Evolutionary conservation across 768 basidiomycete species (phyloP), one percentile per base, ranked within the genome.

Genomic region (Lactarius quietus): DNA sequence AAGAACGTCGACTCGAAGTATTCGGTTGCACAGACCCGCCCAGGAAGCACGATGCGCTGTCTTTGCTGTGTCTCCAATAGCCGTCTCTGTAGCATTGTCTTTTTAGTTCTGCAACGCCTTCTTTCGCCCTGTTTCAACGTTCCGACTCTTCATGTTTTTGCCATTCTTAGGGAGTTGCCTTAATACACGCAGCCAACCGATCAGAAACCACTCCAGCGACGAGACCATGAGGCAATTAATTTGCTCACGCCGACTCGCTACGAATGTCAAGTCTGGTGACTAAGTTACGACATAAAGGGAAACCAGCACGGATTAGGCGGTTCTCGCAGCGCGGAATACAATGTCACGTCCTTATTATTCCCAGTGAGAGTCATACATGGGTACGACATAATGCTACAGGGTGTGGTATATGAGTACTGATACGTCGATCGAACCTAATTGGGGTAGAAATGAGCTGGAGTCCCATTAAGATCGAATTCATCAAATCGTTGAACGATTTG

Each of bases 1-100:
- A 67, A 10, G 63, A 70, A 56, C 73, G 72, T 20, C 58, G 74
- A 39, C 58, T 54, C 35, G 71, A 73, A 35, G 64, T 73, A 38
- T 72, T 73, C 8, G 71, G 70, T 1, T 75, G 73, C 57, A 59
- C 59, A 7, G 61, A 68, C 18, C 51, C 55, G 14, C 29, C 68
- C 1, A 8, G 52, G 18, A 33, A 31, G n/a, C 48, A 67, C 23
- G 68, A 72, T 59, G 65, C 71, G 4, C 59, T 62, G 54, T 71
- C 72, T 1, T 67, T 75, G 20, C 57, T 73, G 45, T 74, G 74
- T 33, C 58, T 69, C 4, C 53, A 53, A 28, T 10, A 39, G 6
- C 10, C 31, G 6, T 39, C 33, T 33, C 23, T 39, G 38, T 66
- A n/a, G 43, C 48, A 15, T 23, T 54, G 26, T 12, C 15, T 15